Evolutionary conservation across 768 basidiomycete species (phyloP).

Genomic region (Terana coerulea): DNA sequence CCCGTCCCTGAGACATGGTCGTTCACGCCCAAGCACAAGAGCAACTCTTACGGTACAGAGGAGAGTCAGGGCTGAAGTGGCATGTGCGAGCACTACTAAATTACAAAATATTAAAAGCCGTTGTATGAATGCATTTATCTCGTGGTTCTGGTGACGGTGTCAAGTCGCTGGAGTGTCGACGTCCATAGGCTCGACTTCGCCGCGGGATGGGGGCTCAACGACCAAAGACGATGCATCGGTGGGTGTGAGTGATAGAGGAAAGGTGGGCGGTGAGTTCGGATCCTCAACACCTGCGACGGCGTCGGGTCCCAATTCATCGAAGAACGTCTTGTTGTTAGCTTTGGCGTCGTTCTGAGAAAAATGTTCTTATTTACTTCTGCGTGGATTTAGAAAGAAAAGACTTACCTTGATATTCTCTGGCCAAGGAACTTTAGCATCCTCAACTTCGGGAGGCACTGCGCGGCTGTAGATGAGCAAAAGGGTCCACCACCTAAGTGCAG

Average conservation of each 20-base stretch:
- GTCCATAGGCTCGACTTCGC: constrained; percentile 1
- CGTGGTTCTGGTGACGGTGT: too few relatives aligned
- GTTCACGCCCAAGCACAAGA: constrained; percentile 94
- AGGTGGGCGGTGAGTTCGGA: constrained; percentile 21
- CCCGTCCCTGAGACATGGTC: constrained; percentile 77
- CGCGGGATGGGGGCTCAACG: constrained; percentile 1
- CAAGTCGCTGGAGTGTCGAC: too few relatives aligned
- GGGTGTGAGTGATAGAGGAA: constrained; percentile 7
- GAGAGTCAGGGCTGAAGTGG: constrained; percentile 55
- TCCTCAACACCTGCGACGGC: constrained; percentile 21
- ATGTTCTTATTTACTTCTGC: background rate
- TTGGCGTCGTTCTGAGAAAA: constrained; percentile 33
- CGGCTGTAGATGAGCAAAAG: constrained; percentile 71
- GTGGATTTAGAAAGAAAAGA: too few relatives aligned
- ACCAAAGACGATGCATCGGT: constrained; percentile 1
- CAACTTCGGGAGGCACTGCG: constrained; percentile 24
- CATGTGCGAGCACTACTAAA: too few relatives aligned
- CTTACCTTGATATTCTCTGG: constrained; percentile 27
- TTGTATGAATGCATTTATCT: too few relatives aligned
- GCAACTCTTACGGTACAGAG: constrained; percentile 62
- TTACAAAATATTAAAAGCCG: too few relatives aligned
- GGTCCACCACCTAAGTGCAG: constrained; percentile 76
- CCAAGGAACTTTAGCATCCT: constrained; percentile 24
- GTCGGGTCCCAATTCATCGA: constrained; percentile 29
- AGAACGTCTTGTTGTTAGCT: constrained; percentile 34